phyloP scores from a whole-genome alignment of 768 basidiomycete genomes.

The Psilocybe subaeruginosa region DNA sequence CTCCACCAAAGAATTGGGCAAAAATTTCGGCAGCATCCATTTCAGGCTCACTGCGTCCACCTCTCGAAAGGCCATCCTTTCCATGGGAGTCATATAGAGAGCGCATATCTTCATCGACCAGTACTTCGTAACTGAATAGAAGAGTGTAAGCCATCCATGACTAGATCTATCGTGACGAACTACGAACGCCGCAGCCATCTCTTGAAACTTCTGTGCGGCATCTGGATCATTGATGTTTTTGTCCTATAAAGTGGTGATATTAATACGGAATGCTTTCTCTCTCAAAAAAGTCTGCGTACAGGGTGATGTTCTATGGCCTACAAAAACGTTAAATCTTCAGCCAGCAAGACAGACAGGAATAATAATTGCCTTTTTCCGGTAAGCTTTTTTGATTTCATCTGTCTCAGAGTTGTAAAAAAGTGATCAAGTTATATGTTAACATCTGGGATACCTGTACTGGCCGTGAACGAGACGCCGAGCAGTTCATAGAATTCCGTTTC shows the following conservation, averaged over 20 bases:
- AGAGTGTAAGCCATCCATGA: constrained; percentile 6
- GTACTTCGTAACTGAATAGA: constrained; percentile 72
- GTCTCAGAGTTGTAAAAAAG: constrained; percentile 19
- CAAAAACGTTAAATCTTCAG: constrained; percentile 13
- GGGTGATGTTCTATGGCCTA: constrained; percentile 91
- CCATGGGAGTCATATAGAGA: constrained; percentile 76
- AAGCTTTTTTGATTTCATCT: constrained; percentile 94
- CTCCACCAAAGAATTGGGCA: constrained; percentile 66
- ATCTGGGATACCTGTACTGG: constrained; percentile 64
- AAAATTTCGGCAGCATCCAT: constrained; percentile 74
- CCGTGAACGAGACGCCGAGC: constrained; percentile 70
- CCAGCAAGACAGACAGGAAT: not conserved
- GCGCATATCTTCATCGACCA: constrained; percentile 70
- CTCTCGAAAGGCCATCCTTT: constrained; percentile 64
- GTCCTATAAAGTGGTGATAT: constrained; percentile 23
- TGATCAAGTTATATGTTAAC: not conserved
- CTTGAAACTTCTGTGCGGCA: constrained; percentile 85
- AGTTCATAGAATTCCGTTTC: constrained; percentile 89
- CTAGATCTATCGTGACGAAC: constrained; percentile 1
- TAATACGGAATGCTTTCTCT: not conserved
- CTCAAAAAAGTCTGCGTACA: constrained; percentile 38
- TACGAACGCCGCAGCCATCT: constrained; percentile 84
- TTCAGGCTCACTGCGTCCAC: constrained; percentile 42
- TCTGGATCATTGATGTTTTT: constrained; percentile 90
- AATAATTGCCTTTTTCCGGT: constrained; percentile 80